Conservation (phyloP, 495 filamentous ascomycete genomes). For the Trichoderma erinaceum region DNA sequence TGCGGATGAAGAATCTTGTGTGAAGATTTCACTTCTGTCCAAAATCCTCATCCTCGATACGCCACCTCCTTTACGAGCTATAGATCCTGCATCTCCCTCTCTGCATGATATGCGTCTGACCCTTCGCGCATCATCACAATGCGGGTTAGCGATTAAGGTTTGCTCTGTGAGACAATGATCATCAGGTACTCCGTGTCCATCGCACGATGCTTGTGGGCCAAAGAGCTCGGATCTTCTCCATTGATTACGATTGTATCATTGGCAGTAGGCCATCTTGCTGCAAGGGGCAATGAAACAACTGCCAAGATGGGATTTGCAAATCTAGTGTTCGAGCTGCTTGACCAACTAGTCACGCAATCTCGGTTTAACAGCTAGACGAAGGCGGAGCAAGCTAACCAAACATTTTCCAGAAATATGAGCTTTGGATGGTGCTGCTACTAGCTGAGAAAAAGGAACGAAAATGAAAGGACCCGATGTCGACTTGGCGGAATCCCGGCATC, state of each 20-base stretch:
- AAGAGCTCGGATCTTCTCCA: not conserved
- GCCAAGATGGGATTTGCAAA: not conserved
- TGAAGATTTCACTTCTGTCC: not conserved
- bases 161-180: not conserved
- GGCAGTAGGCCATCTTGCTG: not conserved
- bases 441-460: not conserved
- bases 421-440: not conserved
- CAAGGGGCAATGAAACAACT: not conserved
- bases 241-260: not conserved
- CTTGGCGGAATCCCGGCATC: not conserved
- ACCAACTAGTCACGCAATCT: not conserved
- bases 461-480: not conserved
- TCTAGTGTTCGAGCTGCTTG: not conserved
- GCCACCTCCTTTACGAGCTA: not conserved
- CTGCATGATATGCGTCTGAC: not conserved
- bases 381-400: not conserved
- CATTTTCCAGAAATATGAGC: not conserved
- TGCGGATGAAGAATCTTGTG: not conserved
- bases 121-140: not conserved
- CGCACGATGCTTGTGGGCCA: slow-evolving; percentile 10
- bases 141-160: not conserved
- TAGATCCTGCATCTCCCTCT: not conserved
- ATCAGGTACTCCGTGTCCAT: slow-evolving; percentile 7
- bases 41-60: not conserved
- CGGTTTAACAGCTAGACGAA: not conserved